Base-by-base conservation (phyloP, 2,329 filamentous ascomycete species). In the Scedosporium aurantiacum region DNA sequence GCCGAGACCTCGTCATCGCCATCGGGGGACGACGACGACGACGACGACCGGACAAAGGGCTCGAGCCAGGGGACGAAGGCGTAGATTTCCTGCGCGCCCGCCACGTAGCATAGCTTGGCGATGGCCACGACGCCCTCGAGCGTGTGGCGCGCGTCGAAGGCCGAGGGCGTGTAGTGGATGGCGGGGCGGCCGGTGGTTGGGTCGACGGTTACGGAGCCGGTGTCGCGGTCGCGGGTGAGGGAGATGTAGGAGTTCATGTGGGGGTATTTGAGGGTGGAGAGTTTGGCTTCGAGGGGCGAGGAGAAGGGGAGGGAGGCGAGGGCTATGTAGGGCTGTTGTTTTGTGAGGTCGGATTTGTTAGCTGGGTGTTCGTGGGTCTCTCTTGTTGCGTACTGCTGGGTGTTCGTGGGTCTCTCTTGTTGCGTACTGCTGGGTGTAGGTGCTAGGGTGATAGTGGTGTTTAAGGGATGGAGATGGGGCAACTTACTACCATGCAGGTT, bases 11-110 rank as follows among this genome's bases (percentile, higher is more conserved):
- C 65, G 40, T 62, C 61, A 21, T 64, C 62, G 28, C 50, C 57
- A 27, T 62, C 27, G 57, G 55, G 47, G 4, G 43, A 57, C 28
- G 57, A 60, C 57, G 60, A 2, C 8, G 21, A 2, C 2, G 21
- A 58, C 28, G 18, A 63, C 6, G 65, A 65, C 57, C 77, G 72
- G 60, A 79, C 66, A 69, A 91, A 97, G 0, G 86, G 80, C 37
- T 80, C 76, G 41, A 90, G 71, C 8, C 83, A 84, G 0, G 83
- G 80, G 21, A 89, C 78, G 3, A 79, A 76, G 0, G 86, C 78
- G 69, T 87, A 83, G 69, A 97, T 92, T 73, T 96, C 90, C n/a
- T 76, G 79, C 0, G 92, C 93, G 25, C 91, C 91, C 47, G 84
- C 80, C 55, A 91, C 82, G 70, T 91, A 93, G 64, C 86, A 83